phyloP scores from a whole-genome alignment of 441 rosid genomes.

The Gossypium aridum region DNA sequence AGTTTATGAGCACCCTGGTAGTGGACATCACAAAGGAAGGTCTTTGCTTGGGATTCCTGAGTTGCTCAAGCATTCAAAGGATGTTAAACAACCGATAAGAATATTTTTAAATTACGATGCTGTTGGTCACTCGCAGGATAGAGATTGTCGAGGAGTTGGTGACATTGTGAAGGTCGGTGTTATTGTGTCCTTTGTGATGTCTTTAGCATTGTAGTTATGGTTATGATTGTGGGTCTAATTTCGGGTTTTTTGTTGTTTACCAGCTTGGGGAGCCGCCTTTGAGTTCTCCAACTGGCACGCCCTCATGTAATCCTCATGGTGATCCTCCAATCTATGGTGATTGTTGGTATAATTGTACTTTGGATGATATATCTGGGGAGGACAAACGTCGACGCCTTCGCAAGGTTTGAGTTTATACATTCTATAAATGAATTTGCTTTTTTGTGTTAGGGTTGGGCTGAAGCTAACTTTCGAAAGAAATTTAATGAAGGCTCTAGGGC shows the following conservation, averaged over 20 bases:
- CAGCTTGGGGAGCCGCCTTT: constrained; percentile 94
- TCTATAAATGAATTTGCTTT: background rate
- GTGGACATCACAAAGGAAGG: constrained; percentile 54
- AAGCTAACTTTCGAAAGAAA: constrained; percentile 24
- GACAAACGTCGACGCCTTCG: constrained; percentile 87
- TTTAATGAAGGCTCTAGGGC: constrained; percentile 79
- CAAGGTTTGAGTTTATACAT: constrained; percentile 41
- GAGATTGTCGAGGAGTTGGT: constrained; percentile 87
- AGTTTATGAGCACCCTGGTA: constrained; percentile 57
- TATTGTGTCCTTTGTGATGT: background rate
- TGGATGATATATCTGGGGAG: constrained; percentile 83
- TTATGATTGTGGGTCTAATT: constrained; percentile 12
- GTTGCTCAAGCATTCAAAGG: constrained; percentile 27
- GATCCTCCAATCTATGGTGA: constrained; percentile 88
- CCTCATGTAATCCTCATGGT: constrained; percentile 70
- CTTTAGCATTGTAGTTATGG: constrained; percentile 4
- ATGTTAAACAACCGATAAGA: constrained; percentile 82
- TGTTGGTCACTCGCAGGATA: constrained; percentile 87
- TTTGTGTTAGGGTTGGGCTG: constrained; percentile 3
- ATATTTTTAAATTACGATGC: constrained; percentile 97
- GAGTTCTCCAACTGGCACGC: constrained; percentile 40
- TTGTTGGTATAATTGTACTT: constrained; percentile 98
- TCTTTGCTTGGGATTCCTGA: constrained; percentile 56
- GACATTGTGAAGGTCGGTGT: constrained; percentile 81
- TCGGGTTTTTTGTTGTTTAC: constrained; percentile 5